Evolutionary conservation across 495 filamentous ascomycete species (phyloP).

Genomic region (Hypomontagnella submonticulosa): DNA sequence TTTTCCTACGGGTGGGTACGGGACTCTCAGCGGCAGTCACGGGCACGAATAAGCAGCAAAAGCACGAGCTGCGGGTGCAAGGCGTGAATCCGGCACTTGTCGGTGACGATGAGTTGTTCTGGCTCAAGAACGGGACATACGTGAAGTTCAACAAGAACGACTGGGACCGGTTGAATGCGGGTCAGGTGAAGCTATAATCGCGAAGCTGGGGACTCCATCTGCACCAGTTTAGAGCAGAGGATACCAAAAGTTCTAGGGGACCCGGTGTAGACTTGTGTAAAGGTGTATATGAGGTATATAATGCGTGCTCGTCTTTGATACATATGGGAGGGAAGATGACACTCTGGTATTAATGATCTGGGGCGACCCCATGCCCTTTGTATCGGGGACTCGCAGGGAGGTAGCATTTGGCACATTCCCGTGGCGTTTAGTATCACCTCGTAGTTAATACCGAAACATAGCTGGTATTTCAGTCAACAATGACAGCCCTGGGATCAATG

Average conservation of each 20-base stretch:
- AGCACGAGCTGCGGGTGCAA: slow-evolving; percentile 72
- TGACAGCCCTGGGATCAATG: too few species aligned
- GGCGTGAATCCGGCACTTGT: slow-evolving; percentile 76
- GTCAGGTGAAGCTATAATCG: slow-evolving; percentile 73
- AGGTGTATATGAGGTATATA: slow-evolving; percentile 2
- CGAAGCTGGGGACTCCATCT: background rate
- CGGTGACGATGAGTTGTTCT: slow-evolving; percentile 71
- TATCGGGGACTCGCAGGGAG: background rate
- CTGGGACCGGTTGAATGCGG: slow-evolving; percentile 73
- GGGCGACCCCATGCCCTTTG: background rate
- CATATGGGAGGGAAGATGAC: background rate
- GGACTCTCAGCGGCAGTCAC: slow-evolving; percentile 68
- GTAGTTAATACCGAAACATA: too few species aligned
- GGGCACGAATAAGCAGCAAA: slow-evolving; percentile 91
- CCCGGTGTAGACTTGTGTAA: background rate
- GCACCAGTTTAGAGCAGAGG: background rate
- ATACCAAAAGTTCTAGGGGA: background rate
- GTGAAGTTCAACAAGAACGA: slow-evolving; percentile 71
- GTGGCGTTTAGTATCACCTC: too few species aligned
- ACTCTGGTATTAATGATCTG: background rate
- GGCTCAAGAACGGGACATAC: slow-evolving; percentile 72
- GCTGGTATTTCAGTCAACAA: too few species aligned
- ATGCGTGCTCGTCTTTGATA: background rate
- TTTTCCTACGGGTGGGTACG: slow-evolving; percentile 77
- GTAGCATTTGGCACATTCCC: too few species aligned